Base-by-base conservation (phyloP, 768 basidiomycete species). In the Boletus barrowsii region DNA sequence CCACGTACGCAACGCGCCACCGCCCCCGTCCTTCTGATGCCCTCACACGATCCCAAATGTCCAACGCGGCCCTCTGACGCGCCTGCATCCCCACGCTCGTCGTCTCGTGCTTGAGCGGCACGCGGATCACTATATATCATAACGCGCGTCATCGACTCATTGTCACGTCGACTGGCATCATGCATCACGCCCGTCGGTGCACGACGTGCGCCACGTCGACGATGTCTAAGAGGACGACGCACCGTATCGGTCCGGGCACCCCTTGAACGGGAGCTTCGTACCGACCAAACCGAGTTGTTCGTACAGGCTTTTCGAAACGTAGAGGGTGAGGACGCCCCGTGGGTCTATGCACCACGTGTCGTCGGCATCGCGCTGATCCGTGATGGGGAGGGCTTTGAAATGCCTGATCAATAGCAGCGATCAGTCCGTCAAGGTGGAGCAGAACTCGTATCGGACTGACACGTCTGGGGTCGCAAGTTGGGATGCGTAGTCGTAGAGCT, bases 311-410 rank as follows among this genome's bases (percentile, higher is more conserved):
- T 83, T 83, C 41, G 74, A 74, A 6, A 84, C 74, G 24, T 73
- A 80, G 18, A 88, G 65, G 0, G 83, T 83, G 54, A 90, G 67
- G 42, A 83, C 59, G 4, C 84, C 83, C 17, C 84, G 79, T 3
- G 77, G 73, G 61, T 89, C 87, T 51, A 88, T 73, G 61, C 84
- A 87, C 88, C 89, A 90, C 3, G 75, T 76, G 55, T 88, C 86
- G 30, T 83, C 79, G 6, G 64, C 59, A 24, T 64, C 62, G 24
- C 68, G 59, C 4, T 63, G 54, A 26, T 10, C 35, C 13, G 32
- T 18, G 54, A 66, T 43, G 10, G 66, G 63, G 29, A 80, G 53
- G 37, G 75, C 70, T 30, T 75, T 68, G 40, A 80, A 59, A 5
- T 63, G 59, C 29, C 80, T 82, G 44, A 35, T 54, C 30, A 39